phyloP scores from a whole-genome alignment of 2,329 filamentous ascomycete genomes.

The Scedosporium minutisporum region DNA sequence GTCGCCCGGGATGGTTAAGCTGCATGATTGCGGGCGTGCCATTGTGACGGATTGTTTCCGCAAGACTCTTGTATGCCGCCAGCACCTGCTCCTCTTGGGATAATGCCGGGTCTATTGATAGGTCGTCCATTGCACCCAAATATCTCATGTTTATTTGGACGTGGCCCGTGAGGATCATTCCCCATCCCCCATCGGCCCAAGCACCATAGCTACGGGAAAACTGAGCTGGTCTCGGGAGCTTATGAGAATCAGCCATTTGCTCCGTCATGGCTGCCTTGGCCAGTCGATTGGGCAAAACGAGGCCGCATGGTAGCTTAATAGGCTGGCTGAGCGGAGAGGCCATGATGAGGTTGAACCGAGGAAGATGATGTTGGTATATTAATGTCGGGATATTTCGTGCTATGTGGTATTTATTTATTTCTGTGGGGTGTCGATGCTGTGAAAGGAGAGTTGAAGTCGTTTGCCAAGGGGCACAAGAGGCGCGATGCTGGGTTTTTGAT shows the following conservation, averaged over 20 bases:
- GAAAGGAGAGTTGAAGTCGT: too few species aligned
- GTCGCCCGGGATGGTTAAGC: conserved; percentile 37
- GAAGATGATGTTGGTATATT: neutral
- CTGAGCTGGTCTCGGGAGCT: conserved; percentile 24
- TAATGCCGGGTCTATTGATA: conserved; percentile 21
- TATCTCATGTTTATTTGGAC: conserved; percentile 31
- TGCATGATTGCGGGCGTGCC: conserved; percentile 32
- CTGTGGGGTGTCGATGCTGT: too few species aligned
- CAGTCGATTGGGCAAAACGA: conserved; percentile 46
- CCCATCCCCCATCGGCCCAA: conserved; percentile 47
- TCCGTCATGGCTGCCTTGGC: conserved; percentile 42
- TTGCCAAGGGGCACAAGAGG: too few species aligned
- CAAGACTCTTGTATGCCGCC: conserved; percentile 28
- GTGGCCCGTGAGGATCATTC: conserved; percentile 41
- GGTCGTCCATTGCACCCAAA: conserved; percentile 25
- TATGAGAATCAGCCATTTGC: conserved; percentile 26
- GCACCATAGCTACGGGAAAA: conserved; percentile 32
- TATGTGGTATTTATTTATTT: too few species aligned
- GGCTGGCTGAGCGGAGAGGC: conserved; percentile 18
- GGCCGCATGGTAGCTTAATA: conserved; percentile 42
- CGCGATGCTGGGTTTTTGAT: too few species aligned
- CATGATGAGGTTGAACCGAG: neutral
- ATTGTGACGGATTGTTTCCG: conserved; percentile 17
- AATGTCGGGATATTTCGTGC: too few species aligned
- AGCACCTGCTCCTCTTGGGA: conserved; percentile 8